Base-by-base conservation (phyloP, 179 eudicot species). In the Spinacia oleracea region DNA sequence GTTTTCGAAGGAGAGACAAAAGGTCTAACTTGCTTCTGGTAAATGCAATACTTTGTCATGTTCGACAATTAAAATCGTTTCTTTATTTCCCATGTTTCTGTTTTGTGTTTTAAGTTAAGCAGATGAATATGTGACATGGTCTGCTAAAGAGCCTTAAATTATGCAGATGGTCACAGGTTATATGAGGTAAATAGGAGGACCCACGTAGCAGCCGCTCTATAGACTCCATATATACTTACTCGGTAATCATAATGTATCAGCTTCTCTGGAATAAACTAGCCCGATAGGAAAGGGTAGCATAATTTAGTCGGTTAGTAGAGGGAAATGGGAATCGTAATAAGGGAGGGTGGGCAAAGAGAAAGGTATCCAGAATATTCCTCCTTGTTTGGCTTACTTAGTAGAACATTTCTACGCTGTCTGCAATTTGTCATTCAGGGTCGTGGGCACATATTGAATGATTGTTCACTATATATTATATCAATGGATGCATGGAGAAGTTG, bases 1-100 rank as follows among this genome's bases (percentile, higher is more conserved):
- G 93, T 73, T 92, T 92, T 78, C 79, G 77, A 81, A 93, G 97
- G 83, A 87, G 87, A 71, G 98, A 93, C 83, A 87, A 84, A 85
- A 84, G 89, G 78, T 90, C 87, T 73, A 93, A 93, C 86, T 86
- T 93, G 90, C 97, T 93, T 66, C 82, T 93, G 95, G 98, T 93
- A 90, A 77, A 83, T 74, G 60, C 70, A 62, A 68, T 27, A 27
- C 23, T 62, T 74, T 29, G 31, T 16, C 67, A 0, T 70, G 10
- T 20, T 74, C 35, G 5, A 14, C 38, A 45, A 3, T 16, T 46
- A 40, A 21, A 7, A 23, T 25, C 53, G 11, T 7, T 67, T 9
- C 0, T 2, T 21, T 66, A 1, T 42, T 23, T 42, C 25, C 31
- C 9, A 5, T n/a, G 7, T 38, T n/a, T 3, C 15, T 9, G 20